Evolutionary conservation across 2,329 filamentous ascomycete genomes (phyloP).

Genomic region (Fusarium sp.): DNA sequence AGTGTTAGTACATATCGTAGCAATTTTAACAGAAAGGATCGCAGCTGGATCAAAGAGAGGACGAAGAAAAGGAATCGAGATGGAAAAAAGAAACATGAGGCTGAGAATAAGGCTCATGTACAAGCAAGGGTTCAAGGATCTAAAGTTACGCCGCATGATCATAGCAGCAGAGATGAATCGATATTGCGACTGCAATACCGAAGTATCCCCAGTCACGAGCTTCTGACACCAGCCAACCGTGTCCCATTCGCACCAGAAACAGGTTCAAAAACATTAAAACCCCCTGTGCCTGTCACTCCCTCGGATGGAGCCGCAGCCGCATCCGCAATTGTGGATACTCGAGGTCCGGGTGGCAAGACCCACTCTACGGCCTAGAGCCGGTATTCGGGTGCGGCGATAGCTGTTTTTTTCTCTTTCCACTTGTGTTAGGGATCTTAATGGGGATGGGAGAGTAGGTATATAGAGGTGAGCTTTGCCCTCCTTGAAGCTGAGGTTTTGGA

Average conservation of each 20-base stretch:
- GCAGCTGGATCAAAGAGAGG: background rate
- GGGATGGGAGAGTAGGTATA: slow-evolving; percentile 23
- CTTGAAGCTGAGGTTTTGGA: background rate
- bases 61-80: background rate
- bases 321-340: slow-evolving; percentile 11
- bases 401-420: slow-evolving; percentile 1
- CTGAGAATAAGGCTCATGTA: slow-evolving; percentile 10
- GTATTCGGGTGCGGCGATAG: slow-evolving; percentile 33
- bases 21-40: background rate
- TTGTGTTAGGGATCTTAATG: background rate
- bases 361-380: slow-evolving; percentile 37
- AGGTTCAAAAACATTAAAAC: background rate
- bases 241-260: background rate
- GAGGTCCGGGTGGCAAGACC: slow-evolving; percentile 10
- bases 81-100: background rate
- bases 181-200: slow-evolving; percentile 36
- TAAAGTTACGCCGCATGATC: slow-evolving; percentile 7
- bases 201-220: slow-evolving; percentile 43
- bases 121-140: slow-evolving; percentile 22
- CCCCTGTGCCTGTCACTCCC: slow-evolving; percentile 14
- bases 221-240: background rate
- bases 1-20: background rate
- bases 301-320: slow-evolving; percentile 40
- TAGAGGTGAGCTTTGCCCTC: slow-evolving; percentile 30
- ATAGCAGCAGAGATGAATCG: slow-evolving; percentile 30